A percentile compares a stretch with the other conserved stretches of the same genome.
These are phyloP conservation scores for Gaeumannomyces tritici DNA, from an alignment of 2,329 filamentous ascomycete genomes.

Conservation along the genomic window DNA sequence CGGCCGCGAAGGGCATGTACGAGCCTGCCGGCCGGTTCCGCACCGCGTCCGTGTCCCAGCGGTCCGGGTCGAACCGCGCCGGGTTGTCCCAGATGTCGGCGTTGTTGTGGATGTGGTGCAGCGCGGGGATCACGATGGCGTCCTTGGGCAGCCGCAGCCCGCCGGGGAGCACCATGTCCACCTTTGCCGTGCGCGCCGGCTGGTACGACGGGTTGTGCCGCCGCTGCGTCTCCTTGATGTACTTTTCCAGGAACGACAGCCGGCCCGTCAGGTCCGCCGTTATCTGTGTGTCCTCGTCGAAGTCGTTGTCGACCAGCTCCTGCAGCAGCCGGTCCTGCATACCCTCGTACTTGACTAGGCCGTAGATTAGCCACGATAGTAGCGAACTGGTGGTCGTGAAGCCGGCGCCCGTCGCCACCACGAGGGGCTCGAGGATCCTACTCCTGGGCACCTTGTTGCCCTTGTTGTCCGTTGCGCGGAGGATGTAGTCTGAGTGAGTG, in stretches of 20 bases:
- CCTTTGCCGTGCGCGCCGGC: slow-evolving; percentile 45
- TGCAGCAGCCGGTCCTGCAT: slow-evolving; percentile 48
- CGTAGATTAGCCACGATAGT: slow-evolving; percentile 48
- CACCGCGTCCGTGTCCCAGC: slow-evolving; percentile 46
- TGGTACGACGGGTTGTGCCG: slow-evolving; percentile 53
- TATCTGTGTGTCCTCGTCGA: slow-evolving; percentile 30
- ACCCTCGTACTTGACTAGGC: slow-evolving; percentile 40
- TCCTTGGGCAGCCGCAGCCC: slow-evolving; percentile 46
- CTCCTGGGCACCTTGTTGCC: slow-evolving; percentile 42
- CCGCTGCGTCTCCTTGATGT: slow-evolving; percentile 52
- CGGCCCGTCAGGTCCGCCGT: slow-evolving; percentile 36
- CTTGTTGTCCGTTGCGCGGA: slow-evolving; percentile 41
- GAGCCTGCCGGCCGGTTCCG: slow-evolving; percentile 39
- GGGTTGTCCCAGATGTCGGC: slow-evolving; percentile 48
- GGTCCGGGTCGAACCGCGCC: slow-evolving; percentile 45
- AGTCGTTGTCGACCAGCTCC: slow-evolving; percentile 41
- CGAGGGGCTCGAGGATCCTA: slow-evolving; percentile 26
- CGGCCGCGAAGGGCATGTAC: slow-evolving; percentile 50
- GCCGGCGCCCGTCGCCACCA: slow-evolving; percentile 46
- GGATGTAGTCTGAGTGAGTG: slow-evolving; percentile 33
- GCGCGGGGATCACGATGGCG: slow-evolving; percentile 40
- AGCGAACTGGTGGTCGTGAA: slow-evolving; percentile 52
- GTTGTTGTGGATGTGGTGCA: slow-evolving; percentile 45
- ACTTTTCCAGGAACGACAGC: slow-evolving; percentile 44
- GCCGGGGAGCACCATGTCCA: slow-evolving; percentile 47